Conservation (phyloP, 1,139 yeast genomes). For the Sporopachydermia cereana region DNA sequence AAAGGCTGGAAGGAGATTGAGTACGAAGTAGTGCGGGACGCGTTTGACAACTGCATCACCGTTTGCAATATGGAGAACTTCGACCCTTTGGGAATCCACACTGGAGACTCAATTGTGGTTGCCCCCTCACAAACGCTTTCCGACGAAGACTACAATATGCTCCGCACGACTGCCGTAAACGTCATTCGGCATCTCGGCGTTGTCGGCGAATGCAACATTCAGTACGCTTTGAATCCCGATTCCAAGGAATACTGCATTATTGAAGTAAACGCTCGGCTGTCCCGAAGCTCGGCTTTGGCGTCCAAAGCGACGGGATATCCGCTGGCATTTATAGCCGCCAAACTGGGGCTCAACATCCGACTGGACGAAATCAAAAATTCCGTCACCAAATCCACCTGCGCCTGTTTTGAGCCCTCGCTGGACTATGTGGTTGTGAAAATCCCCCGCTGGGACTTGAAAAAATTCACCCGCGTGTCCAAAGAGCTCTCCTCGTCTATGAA, state of each 20-base stretch:
- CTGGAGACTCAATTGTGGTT: conserved; percentile 98
- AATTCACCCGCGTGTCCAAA: conserved; percentile 86
- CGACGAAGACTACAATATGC: conserved; percentile 96
- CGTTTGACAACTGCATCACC: conserved; percentile 93
- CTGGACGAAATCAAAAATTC: conserved; percentile 87
- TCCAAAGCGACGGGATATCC: conserved; percentile 99
- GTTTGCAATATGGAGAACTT: conserved; percentile 99
- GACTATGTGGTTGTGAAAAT: conserved; percentile 97
- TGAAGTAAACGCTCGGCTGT: conserved; percentile 95
- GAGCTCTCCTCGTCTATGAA: conserved; percentile 91
- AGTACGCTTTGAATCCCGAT: conserved; percentile 90
- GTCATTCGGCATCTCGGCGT: conserved; percentile 97
- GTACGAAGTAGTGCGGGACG: conserved; percentile 97
- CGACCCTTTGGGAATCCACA: conserved; percentile 96
- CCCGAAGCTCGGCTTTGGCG: conserved; percentile 96
- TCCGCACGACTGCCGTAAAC: conserved; percentile 94
- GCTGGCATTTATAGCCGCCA: conserved; percentile 96
- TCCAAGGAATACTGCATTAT: conserved; percentile 93
- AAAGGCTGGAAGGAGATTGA: conserved; percentile 99
- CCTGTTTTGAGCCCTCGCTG: conserved; percentile 95
- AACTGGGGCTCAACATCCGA: conserved; percentile 88
- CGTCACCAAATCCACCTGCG: conserved; percentile 89
- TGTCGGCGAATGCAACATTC: conserved; percentile 98
- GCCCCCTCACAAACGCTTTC: conserved; percentile 98
- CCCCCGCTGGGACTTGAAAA: conserved; percentile 98